Evolutionary conservation across 352 stramenopile genomes (phyloP), one percentile per base, ranked within the genome.

Genomic region (Globisporangium echinulatum): DNA sequence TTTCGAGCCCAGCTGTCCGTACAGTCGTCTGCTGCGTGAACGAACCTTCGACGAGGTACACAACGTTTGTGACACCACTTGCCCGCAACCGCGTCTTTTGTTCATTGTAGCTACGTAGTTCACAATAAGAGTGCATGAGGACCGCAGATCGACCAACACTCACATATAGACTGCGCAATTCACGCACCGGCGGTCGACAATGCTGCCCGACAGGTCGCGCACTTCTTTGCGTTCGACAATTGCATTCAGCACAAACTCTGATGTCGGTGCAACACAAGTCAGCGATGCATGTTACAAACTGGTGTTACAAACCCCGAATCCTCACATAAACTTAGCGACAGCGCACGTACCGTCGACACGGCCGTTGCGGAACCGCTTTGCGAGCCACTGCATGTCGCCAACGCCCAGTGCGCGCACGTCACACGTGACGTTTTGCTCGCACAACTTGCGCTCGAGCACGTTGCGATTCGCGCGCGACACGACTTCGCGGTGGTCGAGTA

Each of bases 221-320:
- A 92, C 79, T 70, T 90, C 82, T 50, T 94, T 94, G 19, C 85
- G 78, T 62, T 94, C 85, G 0, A 94, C 81, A 25, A 94, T 88
- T 36, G 86, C 81, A 56, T 92, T 92, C 13, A 94, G 59, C 59
- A 94, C 77, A 43, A 91, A 88, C 56, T 94, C 66, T 77, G 17
- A 1, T 33, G 25, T 33, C 25, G 25, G 25, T 33, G 2, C 25
- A 33, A 33, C 25, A 33, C 25, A 33, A 33, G 11, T 25, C 25
- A 33, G 25, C 25, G 25, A 33, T 33, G 25, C 25, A 33, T 33
- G 25, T 33, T 33, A 33, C 25, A 33, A 33, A 33, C 0, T 33
- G 25, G 25, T 3, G 25, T 3, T 33, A 33, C 25, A 33, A 33
- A 33, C 25, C 1, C 25, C 25, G 3, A 33, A 33, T 3, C 2